A percentile compares a stretch with the other conserved stretches of the same genome.
phyloP scores from a whole-genome alignment of 176 grass and related monocot species.

The Tillandsia leiboldiana region DNA sequence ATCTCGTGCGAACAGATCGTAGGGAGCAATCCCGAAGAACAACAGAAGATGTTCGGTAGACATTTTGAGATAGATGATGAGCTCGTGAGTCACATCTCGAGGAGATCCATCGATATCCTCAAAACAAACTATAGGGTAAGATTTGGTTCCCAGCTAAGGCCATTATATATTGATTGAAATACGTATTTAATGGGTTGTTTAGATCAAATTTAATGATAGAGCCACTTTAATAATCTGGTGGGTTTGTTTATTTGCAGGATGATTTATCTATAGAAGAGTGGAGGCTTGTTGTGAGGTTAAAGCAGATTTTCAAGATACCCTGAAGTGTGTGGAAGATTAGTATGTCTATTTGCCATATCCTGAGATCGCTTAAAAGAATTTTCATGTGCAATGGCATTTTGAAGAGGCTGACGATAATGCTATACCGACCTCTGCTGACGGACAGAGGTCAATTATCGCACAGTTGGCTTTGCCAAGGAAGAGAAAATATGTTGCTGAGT shows the following conservation, averaged over 20 bases:
- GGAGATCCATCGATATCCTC: conserved; percentile 75
- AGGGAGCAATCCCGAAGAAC: conserved; percentile 55
- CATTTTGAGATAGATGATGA: conserved; percentile 89
- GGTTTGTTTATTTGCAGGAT: conserved; percentile 17
- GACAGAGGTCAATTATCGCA: too few species aligned
- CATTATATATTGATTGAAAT: too few species aligned
- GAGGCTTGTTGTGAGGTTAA: conserved; percentile 23
- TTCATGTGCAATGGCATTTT: too few species aligned
- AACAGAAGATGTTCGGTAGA: conserved; percentile 71
- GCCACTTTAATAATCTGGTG: background rate
- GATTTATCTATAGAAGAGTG: conserved; percentile 28
- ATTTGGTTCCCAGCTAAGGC: background rate
- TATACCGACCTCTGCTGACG: too few species aligned
- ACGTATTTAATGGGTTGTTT: too few species aligned
- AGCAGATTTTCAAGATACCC: conserved; percentile 24
- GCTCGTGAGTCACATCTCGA: conserved; percentile 67
- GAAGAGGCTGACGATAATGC: too few species aligned
- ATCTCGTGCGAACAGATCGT: conserved; percentile 37
- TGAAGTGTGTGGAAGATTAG: conserved; percentile 8
- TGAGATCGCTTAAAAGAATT: too few species aligned
- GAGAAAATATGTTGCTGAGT: too few species aligned
- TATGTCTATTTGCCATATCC: background rate
- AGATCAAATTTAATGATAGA: background rate
- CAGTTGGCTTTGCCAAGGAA: too few species aligned
- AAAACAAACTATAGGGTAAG: conserved; percentile 80